Percentiles rank a stretch among this genome's conserved stretches.
Conservation (phyloP, 768 basidiomycete genomes). For the Asterophora lycoperdoides region DNA sequence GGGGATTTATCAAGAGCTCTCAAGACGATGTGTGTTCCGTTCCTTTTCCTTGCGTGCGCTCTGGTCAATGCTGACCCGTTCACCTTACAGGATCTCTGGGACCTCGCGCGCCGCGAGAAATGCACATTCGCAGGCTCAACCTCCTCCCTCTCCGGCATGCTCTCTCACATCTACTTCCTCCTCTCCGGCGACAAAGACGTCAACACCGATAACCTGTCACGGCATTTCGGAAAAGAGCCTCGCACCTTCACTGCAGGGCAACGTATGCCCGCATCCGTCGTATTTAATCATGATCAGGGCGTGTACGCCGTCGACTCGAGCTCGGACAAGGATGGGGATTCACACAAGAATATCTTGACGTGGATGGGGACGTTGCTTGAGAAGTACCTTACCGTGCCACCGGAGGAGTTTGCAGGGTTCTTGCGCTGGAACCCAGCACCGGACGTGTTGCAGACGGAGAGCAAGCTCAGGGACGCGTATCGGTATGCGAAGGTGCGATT, state of each 20-base stretch:
- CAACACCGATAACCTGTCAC: constrained; percentile 58
- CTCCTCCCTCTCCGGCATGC: constrained; percentile 79
- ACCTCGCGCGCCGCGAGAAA: constrained; percentile 53
- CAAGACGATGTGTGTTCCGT: constrained; percentile 53
- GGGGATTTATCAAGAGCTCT: constrained; percentile 74
- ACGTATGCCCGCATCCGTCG: constrained; percentile 67
- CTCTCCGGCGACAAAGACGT: constrained; percentile 69
- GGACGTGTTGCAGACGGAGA: constrained; percentile 17
- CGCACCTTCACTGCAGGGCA: constrained; percentile 72
- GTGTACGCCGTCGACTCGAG: constrained; percentile 65
- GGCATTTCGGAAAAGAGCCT: constrained; percentile 47
- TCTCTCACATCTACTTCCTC: constrained; percentile 85
- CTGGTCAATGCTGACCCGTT: neutral
- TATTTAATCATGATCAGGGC: constrained; percentile 61
- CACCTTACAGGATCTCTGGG: constrained; percentile 52
- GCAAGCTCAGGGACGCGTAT: constrained; percentile 64
- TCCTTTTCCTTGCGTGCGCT: neutral
- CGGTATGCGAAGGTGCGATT: constrained; percentile 73
- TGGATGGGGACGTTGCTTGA: constrained; percentile 89
- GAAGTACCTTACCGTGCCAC: constrained; percentile 72
- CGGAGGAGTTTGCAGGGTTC: constrained; percentile 57
- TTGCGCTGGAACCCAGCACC: constrained; percentile 34
- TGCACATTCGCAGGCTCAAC: constrained; percentile 81
- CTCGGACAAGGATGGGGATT: constrained; percentile 30
- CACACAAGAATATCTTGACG: constrained; percentile 65